Base-by-base conservation (phyloP, 371 early-diverging fungal genomes). In the Syncephalastrum contaminatum region DNA sequence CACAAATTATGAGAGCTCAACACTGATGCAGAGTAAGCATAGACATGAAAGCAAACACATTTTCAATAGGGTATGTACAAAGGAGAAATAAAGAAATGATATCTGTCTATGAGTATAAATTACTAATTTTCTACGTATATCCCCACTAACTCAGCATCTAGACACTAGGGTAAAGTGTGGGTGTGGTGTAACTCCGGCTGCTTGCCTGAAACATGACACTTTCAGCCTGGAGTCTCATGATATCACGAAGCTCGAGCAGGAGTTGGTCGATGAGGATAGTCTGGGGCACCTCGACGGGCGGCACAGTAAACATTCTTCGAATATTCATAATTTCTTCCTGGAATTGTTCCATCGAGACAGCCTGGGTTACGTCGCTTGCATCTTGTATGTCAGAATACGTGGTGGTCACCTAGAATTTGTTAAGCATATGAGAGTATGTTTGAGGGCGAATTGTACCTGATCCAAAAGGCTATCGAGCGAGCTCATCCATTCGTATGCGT, bases 221-320 rank as follows among this genome's bases (percentile, higher is more conserved):
- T 56, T 80, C 80, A 25, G 68, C 70, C 47, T 77, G 76, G n/a
- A 76, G 56, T 48, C 77, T 62, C 79, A 81, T 74, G 15, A 72
- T 58, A 51, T 76, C 73, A 7, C 75, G 57, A 24, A 78, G 53
- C 56, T 76, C 81, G 13, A 78, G 36, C 43, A 67, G 62, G 2
- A 81, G 50, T 25, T 78, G 81, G 36, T 75, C 64, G 15, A 71
- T 63, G 51, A 81, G 59, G 7, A 48, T 65, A 6, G 53, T 45
- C n/a, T 60, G 51, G 27, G 71, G 67, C n/a, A 75, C 66, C 49
- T 71, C 66, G 19, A 74, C 58, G 10, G 79, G 72, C n/a, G 79
- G 78, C 14, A 67, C 53, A 49, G 66, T 66, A 60, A 81, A 78
- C 77, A 81, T 78, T 1, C 39, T 44, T 36, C 62, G 70, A 41